Conservation (phyloP, 73 alveolate species). For the Paramecium primaurelia region DNA sequence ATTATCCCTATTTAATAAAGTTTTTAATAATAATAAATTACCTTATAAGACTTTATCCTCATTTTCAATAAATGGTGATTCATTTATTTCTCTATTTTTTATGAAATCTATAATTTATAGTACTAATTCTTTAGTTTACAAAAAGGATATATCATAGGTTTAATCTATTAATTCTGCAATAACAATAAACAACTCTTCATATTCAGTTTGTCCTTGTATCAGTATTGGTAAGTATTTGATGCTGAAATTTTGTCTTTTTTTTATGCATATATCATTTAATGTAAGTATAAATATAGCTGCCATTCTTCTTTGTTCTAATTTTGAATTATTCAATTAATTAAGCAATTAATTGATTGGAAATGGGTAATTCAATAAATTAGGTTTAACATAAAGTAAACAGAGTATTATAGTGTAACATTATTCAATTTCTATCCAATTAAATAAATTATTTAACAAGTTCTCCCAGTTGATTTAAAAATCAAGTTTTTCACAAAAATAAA, state of each 20-base stretch:
- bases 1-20: not conserved
- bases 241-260: not conserved
- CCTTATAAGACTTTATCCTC: slow-evolving; percentile 17
- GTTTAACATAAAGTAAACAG: not conserved
- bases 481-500: not conserved
- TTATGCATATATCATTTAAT: not conserved
- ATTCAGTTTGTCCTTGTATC: not conserved
- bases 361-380: not conserved
- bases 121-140: not conserved
- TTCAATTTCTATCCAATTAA: not conserved
- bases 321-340: not conserved
- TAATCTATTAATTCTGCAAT: not conserved
- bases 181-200: not conserved
- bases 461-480: not conserved
- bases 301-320: not conserved
- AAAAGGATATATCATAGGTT: not conserved
- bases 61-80: not conserved
- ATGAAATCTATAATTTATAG: not conserved
- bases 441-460: not conserved
- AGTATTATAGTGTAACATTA: not conserved
- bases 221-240: not conserved
- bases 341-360: not conserved
- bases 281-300: not conserved
- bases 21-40: not conserved
- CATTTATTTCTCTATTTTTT: not conserved